Base-by-base conservation (phyloP, 495 filamentous ascomycete genomes). In the Penicillium silybi region DNA sequence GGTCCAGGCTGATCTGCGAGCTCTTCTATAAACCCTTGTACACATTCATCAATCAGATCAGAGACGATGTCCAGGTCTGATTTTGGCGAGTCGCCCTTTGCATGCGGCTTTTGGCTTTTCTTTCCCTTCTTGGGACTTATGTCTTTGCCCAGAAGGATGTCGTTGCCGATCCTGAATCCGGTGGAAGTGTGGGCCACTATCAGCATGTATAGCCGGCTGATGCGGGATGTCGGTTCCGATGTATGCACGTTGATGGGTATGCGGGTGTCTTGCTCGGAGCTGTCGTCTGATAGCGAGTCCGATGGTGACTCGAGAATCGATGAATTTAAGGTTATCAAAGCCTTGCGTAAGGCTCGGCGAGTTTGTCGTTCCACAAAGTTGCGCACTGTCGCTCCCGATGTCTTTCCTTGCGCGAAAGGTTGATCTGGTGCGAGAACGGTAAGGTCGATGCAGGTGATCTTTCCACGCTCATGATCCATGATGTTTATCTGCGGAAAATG, bases 101-200 rank as follows among this genome's bases (percentile, higher is more conserved):
- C 13, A 10, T 19, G 37, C 37, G 37, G 18, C 4, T 39, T 39
- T 19, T 19, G 40, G 29, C 19, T 55, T 48, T 25, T 60, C 55
- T 52, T 47, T 41, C 11, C 48, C 38, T 37, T 44, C 19, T 42
- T 47, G 29, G 32, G 18, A 7, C 17, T 42, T 18, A 32, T 25
- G 35, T 29, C 38, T 46, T 48, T 53, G 29, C 18, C 47, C 10
- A 35, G 26, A 3, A 91, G 73, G 46, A 80, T 76, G 58, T 93
- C 89, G 2, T 79, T 63, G 1, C 85, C 89, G 62, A 91, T 81
- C 26, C 79, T 76, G 50, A 86, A 74, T 3, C 81, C 81, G 0
- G 65, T 77, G 0, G 73, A 72, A 1, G 84, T 88, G 26, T 83
- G 77, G 0, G 87, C 89, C 5, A 93, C 87, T 6, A 92, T 66